Conservation (phyloP, 495 filamentous ascomycete genomes). For the Aspergillus campestris region DNA sequence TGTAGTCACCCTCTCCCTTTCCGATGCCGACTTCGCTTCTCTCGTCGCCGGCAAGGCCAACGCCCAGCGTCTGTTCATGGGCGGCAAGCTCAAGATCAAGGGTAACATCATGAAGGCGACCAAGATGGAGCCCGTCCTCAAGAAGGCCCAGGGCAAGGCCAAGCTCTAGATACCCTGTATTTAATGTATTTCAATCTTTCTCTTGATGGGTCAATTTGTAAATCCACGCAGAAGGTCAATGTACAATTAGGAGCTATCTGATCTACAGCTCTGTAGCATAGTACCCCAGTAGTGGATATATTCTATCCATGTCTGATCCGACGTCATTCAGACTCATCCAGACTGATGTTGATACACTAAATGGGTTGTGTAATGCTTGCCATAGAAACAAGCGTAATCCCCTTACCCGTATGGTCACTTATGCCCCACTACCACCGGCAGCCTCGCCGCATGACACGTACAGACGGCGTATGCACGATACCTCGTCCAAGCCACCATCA, state of each 20-base stretch:
- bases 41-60: slow-evolving; percentile 85
- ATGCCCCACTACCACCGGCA: too few relatives aligned
- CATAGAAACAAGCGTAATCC: too few relatives aligned
- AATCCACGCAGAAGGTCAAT: not conserved
- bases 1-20: slow-evolving; percentile 73
- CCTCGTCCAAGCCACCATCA: too few relatives aligned
- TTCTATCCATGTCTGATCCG: too few relatives aligned
- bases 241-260: not conserved
- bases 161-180: slow-evolving; percentile 53
- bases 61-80: slow-evolving; percentile 93
- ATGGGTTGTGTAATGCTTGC: too few relatives aligned
- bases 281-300: too few relatives aligned
- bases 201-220: not conserved
- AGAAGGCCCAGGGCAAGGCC: slow-evolving; percentile 78
- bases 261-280: too few relatives aligned
- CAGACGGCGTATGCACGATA: too few relatives aligned
- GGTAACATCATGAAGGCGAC: slow-evolving; percentile 99
- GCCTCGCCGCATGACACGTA: too few relatives aligned
- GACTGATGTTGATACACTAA: too few relatives aligned
- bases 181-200: slow-evolving; percentile 4
- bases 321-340: too few relatives aligned
- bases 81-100: slow-evolving; percentile 94
- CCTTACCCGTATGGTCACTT: too few relatives aligned
- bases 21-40: slow-evolving; percentile 76
- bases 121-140: slow-evolving; percentile 88